Evolutionary conservation across 495 filamentous ascomycete species (phyloP), one percentile per base, ranked within the genome.

Genomic region (Symbiotaphrina buchneri): DNA sequence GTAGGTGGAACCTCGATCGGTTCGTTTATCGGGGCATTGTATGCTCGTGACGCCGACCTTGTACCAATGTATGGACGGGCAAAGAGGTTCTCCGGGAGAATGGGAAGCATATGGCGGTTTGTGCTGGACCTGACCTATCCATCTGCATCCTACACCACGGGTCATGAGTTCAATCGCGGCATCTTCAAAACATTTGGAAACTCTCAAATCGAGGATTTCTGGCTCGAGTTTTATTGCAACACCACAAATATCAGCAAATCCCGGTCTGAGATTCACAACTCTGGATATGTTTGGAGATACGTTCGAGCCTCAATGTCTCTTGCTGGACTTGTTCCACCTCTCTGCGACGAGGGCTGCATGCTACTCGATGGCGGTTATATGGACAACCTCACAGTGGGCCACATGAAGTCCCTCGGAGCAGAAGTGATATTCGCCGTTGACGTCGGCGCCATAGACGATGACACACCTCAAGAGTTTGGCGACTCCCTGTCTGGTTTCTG

Each of bases 181-280:
- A 94, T 97, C 44, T 97, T 95, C 66, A 95, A 95, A 53, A 82
- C 87, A 0, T 92, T 97, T 49, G 85, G 82, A 6, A 78, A 91
- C 38, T 74, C 76, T 22, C 87, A 94, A 48, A 95, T 97, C 33
- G 87, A 97, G 53, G 90, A 95, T 47, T 94, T 95, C 47, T 95
- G 87, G 87, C 66, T 97, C 10, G 81, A 91, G 36, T 97, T 83
- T 53, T 97, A 95, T 58, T 95, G 90, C 60, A 97, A 97, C 48
- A 94, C 84, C 0, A 95, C 90, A 17, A 95, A 93, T 43, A 95
- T 97, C 54, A 79, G 70, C 53, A 84, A 83, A 43, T 81, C 72
- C 22, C 68, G 83, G 5, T 66, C 68, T 3, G 83, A 95, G 46
- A 80, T 83, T 48, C 87, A 97, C 52, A 92, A 78, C 1, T 82